Evolutionary conservation across 129 eudicot species (phyloP).

Genomic region (Flaveria sonorensis): DNA sequence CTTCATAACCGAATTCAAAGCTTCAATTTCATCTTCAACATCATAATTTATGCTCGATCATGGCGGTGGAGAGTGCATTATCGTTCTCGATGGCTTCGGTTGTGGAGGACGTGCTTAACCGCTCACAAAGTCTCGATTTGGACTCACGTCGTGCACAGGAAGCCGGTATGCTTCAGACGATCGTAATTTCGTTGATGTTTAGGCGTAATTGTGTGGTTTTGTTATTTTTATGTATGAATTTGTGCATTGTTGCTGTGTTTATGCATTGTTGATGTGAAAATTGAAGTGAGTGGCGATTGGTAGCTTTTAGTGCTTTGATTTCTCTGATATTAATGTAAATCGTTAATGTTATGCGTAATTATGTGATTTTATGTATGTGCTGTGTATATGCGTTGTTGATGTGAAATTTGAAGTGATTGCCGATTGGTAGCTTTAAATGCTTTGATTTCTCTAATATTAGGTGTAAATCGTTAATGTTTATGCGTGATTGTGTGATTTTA

Average conservation of each 20-base stretch:
- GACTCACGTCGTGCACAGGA: conserved; percentile 92
- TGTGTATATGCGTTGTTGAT: neutral
- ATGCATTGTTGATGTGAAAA: neutral
- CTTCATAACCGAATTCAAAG: conserved; percentile 14
- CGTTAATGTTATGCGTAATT: neutral
- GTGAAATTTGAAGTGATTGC: neutral
- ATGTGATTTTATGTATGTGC: neutral
- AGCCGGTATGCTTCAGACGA: conserved; percentile 53
- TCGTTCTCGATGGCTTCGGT: conserved; percentile 81
- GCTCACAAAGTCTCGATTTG: conserved; percentile 71
- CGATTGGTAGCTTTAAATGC: too few species aligned
- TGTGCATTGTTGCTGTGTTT: neutral
- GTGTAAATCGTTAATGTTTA: neutral
- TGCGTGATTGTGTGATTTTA: neutral
- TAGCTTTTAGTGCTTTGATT: neutral
- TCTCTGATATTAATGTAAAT: neutral
- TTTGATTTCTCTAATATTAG: too few species aligned
- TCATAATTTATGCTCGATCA: conserved; percentile 32
- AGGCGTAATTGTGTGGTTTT: neutral
- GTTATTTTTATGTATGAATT: neutral
- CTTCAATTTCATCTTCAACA: neutral
- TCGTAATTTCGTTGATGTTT: neutral
- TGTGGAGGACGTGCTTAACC: conserved; percentile 76
- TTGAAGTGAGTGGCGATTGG: too few species aligned
- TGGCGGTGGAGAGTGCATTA: conserved; percentile 56